Percentiles rank a stretch among this genome's conserved stretches.
These are phyloP conservation scores for Stylosanthes scabra DNA, from an alignment of 331 rosid genomes.

Conservation along the genomic window DNA sequence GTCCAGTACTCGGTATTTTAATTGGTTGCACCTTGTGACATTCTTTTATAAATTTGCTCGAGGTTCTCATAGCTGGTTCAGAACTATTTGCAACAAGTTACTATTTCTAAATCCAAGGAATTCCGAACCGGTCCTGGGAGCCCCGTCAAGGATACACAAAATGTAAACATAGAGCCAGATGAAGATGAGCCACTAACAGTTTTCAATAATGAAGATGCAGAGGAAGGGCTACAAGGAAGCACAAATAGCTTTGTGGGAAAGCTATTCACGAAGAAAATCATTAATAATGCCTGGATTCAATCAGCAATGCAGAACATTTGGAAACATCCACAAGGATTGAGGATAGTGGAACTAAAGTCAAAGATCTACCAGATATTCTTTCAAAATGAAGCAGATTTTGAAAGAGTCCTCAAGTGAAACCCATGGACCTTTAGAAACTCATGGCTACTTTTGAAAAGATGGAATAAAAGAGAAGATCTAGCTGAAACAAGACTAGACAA, in stretches of 20 bases:
- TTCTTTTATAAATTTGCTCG: too few species aligned
- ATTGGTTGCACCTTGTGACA: too few species aligned
- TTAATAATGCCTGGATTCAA: neutral
- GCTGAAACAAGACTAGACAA: too few species aligned
- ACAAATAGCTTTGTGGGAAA: neutral
- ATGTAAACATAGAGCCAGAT: too few species aligned
- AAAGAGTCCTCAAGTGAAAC: neutral
- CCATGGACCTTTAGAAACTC: neutral
- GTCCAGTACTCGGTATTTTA: too few species aligned
- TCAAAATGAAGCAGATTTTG: neutral
- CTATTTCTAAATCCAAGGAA: too few species aligned
- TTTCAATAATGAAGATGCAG: neutral
- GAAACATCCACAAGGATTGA: neutral
- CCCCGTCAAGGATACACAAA: too few species aligned
- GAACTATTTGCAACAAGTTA: too few species aligned
- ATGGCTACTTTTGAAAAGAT: neutral
- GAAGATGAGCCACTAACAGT: neutral
- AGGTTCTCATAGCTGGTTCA: too few species aligned
- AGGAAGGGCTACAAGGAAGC: neutral
- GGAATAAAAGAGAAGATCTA: neutral
- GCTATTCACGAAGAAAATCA: neutral
- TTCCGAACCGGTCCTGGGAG: too few species aligned
- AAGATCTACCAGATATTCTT: neutral
- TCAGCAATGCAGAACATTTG: neutral
- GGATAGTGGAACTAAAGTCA: neutral